Conservation (phyloP, 495 filamentous ascomycete species). For the Chaetomidium leptoderma region DNA sequence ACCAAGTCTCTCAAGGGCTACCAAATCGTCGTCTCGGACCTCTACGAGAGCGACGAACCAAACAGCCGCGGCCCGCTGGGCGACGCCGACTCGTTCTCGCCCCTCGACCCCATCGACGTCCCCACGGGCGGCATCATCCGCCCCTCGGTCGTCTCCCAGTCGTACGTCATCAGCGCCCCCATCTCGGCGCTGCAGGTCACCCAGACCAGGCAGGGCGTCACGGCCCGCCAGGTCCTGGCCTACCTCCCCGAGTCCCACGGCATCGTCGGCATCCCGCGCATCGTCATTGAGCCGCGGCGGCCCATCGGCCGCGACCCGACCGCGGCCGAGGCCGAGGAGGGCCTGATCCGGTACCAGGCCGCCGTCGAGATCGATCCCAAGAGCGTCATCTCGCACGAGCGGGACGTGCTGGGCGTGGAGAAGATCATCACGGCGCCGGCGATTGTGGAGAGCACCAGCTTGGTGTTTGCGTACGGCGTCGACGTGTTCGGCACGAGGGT, state of each 20-base stretch:
- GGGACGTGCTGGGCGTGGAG: slow-evolving; percentile 72
- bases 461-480: slow-evolving; percentile 83
- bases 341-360: slow-evolving; percentile 69
- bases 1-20: slow-evolving; percentile 69
- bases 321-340: slow-evolving; percentile 74
- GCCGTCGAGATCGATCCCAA: slow-evolving; percentile 80
- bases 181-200: slow-evolving; percentile 79
- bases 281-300: slow-evolving; percentile 78
- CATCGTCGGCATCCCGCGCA: slow-evolving; percentile 73
- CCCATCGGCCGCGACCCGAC: slow-evolving; percentile 82
- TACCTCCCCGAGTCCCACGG: slow-evolving; percentile 64
- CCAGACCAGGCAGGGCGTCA: slow-evolving; percentile 90
- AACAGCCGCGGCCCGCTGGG: slow-evolving; percentile 84
- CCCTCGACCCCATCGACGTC: slow-evolving; percentile 51
- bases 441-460: slow-evolving; percentile 84
- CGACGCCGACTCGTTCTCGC: slow-evolving; percentile 65
- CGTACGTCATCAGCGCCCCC: slow-evolving; percentile 70
- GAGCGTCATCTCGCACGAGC: slow-evolving; percentile 73
- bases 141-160: slow-evolving; percentile 72
- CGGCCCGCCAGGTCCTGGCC: slow-evolving; percentile 74
- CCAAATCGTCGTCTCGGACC: slow-evolving; percentile 79
- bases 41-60: slow-evolving; percentile 77
- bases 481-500: slow-evolving; percentile 87
- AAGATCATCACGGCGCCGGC: slow-evolving; percentile 69
- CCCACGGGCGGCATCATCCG: slow-evolving; percentile 37